These are phyloP conservation scores for Dendrobium catenatum DNA, from an alignment of 106 monocot genomes.

Conservation along the genomic window DNA sequence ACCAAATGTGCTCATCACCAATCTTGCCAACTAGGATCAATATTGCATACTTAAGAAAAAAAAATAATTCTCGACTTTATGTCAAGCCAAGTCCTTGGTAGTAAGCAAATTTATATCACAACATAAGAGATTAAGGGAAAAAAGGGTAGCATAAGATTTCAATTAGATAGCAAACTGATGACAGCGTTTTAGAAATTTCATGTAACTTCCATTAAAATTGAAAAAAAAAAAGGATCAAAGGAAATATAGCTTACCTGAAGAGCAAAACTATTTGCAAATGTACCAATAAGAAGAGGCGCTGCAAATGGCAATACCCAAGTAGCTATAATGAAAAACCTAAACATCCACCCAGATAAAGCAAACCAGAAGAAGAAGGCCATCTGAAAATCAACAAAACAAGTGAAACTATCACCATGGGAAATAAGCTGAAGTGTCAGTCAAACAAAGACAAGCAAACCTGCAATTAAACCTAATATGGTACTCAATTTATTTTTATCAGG, in stretches of 20 bases:
- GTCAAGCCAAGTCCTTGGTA: background rate
- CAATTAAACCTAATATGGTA: background rate
- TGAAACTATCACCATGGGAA: slow-evolving; percentile 8
- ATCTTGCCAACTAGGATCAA: background rate
- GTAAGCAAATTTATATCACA: background rate
- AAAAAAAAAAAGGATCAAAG: background rate
- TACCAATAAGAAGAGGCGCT: slow-evolving; percentile 63
- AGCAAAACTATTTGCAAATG: slow-evolving; percentile 63
- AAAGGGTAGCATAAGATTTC: background rate
- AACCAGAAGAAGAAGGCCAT: slow-evolving; percentile 92
- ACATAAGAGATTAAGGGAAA: background rate
- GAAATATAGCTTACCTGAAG: slow-evolving; percentile 53
- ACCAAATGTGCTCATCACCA: background rate
- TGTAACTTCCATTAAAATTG: background rate
- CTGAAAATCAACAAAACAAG: slow-evolving; percentile 26
- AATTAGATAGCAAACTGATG: background rate
- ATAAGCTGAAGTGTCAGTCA: background rate
- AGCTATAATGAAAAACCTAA: slow-evolving; percentile 76
- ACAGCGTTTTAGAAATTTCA: background rate
- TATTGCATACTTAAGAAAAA: background rate
- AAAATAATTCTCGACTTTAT: background rate
- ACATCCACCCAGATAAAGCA: slow-evolving; percentile 85
- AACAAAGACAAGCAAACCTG: background rate
- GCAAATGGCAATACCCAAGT: slow-evolving; percentile 84
- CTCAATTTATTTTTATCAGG: background rate